Percentiles rank a stretch among this genome's conserved stretches.
Conservation (phyloP, 495 filamentous ascomycete genomes). For the Margaritispora aquatica region DNA sequence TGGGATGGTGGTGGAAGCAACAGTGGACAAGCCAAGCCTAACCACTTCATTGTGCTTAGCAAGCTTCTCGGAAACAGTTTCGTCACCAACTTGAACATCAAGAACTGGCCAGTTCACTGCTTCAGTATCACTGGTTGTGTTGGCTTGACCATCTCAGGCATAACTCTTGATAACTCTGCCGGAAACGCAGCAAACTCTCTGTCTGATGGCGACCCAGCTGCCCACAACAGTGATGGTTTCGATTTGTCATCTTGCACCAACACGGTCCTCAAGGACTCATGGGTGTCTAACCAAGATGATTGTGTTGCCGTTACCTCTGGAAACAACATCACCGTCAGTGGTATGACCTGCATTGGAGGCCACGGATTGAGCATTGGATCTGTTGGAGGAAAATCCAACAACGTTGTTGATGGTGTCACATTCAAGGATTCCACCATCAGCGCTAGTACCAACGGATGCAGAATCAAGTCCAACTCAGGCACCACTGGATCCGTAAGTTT, state of each 20-base stretch:
- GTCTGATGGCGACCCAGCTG: conserved; percentile 30
- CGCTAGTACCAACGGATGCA: conserved; percentile 32
- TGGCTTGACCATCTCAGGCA: conserved; percentile 26
- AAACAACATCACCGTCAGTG: conserved; percentile 29
- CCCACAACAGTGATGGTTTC: conserved; percentile 39
- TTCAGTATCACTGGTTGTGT: conserved; percentile 30
- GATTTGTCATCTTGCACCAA: conserved; percentile 32
- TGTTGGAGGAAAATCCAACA: conserved; percentile 42
- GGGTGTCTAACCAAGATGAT: conserved; percentile 40
- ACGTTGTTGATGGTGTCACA: conserved; percentile 33
- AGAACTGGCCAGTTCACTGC: conserved; percentile 37
- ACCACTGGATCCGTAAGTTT: conserved; percentile 29
- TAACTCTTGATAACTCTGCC: conserved; percentile 35
- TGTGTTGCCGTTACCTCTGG: conserved; percentile 39
- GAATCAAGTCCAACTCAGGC: conserved; percentile 41
- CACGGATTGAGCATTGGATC: conserved; percentile 43
- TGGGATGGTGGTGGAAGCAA: conserved; percentile 44
- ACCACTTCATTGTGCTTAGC: conserved; percentile 40
- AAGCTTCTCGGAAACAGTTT: conserved; percentile 30
- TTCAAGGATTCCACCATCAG: conserved; percentile 31
- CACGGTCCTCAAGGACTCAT: conserved; percentile 24
- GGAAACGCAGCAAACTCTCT: conserved; percentile 36
- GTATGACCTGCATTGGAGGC: conserved; percentile 37
- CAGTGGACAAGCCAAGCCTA: conserved; percentile 36
- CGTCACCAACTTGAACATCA: conserved; percentile 32